phyloP scores from a whole-genome alignment of 345 rosid species.

The Streptanthus diversifolius region DNA sequence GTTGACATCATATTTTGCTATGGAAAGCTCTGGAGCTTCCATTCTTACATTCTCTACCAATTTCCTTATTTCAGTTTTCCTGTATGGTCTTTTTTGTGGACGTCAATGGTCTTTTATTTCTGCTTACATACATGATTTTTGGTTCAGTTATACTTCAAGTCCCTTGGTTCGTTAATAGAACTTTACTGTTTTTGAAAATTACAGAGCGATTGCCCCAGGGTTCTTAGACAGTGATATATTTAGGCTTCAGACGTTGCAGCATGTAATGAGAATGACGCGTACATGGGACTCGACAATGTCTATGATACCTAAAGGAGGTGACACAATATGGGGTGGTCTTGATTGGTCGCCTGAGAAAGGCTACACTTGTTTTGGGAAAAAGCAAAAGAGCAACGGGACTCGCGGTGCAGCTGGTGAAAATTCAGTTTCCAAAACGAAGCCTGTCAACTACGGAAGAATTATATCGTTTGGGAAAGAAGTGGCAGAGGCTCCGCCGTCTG shows the following conservation, averaged over 20 bases:
- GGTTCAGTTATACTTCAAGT: neutral
- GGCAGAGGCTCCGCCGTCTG: slow-evolving; percentile 62
- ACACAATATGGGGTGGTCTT: slow-evolving; percentile 90
- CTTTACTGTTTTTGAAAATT: slow-evolving; percentile 16
- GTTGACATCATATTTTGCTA: neutral
- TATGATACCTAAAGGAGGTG: slow-evolving; percentile 93
- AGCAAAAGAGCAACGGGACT: slow-evolving; percentile 46
- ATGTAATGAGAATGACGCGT: slow-evolving; percentile 76
- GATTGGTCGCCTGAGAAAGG: slow-evolving; percentile 93
- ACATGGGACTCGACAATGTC: slow-evolving; percentile 98
- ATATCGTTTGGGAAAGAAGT: slow-evolving; percentile 82
- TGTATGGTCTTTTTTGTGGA: neutral
- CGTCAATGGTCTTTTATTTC: neutral
- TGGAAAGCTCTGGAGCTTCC: too few species aligned
- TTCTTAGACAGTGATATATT: slow-evolving; percentile 77
- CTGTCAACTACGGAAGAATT: slow-evolving; percentile 71
- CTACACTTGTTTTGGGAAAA: slow-evolving; percentile 40
- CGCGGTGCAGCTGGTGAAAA: slow-evolving; percentile 34
- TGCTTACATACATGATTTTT: neutral
- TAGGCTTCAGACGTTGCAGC: slow-evolving; percentile 79
- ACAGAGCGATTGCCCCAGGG: slow-evolving; percentile 94
- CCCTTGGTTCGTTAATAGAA: neutral
- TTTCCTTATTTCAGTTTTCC: neutral
- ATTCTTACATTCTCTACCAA: neutral
- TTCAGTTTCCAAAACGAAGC: slow-evolving; percentile 38